These are phyloP conservation scores for Sisymbrium irio DNA, from an alignment of 345 rosid species.

Conservation along the genomic window DNA sequence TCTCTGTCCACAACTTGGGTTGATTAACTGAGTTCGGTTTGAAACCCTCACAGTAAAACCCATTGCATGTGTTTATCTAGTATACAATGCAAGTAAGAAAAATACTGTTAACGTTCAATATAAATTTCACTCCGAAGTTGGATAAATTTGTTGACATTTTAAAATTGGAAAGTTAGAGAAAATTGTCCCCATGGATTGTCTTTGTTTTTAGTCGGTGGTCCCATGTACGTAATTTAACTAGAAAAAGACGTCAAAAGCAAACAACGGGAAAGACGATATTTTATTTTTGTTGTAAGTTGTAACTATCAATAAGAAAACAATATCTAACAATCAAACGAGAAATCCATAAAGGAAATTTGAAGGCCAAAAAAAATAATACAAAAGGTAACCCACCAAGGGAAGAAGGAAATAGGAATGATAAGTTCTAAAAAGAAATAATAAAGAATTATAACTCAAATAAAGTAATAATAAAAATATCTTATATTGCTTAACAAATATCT, in stretches of 20 bases:
- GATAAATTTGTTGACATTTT: not conserved
- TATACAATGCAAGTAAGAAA: not conserved
- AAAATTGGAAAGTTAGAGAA: not conserved
- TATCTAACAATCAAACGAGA: not conserved
- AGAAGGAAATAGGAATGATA: not conserved
- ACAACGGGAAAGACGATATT: not conserved
- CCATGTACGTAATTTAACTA: conserved; percentile 1
- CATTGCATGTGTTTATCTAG: conserved; percentile 88
- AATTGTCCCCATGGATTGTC: not conserved
- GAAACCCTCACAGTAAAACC: conserved; percentile 79
- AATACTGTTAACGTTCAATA: not conserved
- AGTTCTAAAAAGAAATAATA: not conserved
- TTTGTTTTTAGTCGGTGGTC: conserved; percentile 12
- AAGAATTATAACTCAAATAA: not conserved
- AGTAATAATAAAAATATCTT: not conserved
- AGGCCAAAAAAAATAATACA: not conserved
- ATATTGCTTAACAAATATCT: conserved; percentile 8
- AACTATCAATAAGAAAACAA: not conserved
- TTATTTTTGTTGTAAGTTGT: not conserved
- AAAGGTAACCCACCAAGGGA: not conserved
- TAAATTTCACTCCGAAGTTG: not conserved
- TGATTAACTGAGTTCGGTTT: conserved; percentile 57
- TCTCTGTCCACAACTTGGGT: conserved; percentile 94
- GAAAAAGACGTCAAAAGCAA: not conserved
- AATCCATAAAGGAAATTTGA: not conserved